Evolutionary conservation across 163 green algal genomes (phyloP).

Genomic region (Picocystis sp.): DNA sequence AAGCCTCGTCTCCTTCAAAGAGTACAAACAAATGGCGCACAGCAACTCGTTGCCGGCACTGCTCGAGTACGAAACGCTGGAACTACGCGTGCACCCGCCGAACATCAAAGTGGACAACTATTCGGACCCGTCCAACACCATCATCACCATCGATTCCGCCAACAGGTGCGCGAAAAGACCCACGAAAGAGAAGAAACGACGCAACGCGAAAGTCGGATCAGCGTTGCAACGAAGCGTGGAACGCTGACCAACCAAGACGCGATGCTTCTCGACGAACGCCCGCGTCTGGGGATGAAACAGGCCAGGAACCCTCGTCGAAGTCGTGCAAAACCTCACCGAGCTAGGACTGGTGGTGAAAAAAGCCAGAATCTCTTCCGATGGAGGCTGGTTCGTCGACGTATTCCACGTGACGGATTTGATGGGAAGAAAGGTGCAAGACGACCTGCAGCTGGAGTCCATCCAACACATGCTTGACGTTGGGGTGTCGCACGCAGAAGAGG

Average conservation of each 20-base stretch:
- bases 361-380: slow-evolving; percentile 73
- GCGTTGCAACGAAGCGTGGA: no score
- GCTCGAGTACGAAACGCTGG: slow-evolving; percentile 5
- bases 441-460: slow-evolving; percentile 29
- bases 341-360: slow-evolving; percentile 63
- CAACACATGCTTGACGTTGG: slow-evolving; percentile 3
- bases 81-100: slow-evolving; percentile 36
- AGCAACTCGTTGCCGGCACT: not conserved
- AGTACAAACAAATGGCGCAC: no score
- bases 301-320: slow-evolving; percentile 82
- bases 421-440: slow-evolving; percentile 43
- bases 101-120: slow-evolving; percentile 58
- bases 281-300: slow-evolving; percentile 22
- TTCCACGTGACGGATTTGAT: slow-evolving; percentile 47
- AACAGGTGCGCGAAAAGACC: slow-evolving; percentile 15
- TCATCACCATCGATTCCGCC: slow-evolving; percentile 78
- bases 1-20: no score
- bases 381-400: slow-evolving; percentile 93
- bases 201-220: no score
- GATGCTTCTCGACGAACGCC: no score
- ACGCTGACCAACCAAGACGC: no score
- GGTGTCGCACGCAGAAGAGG: slow-evolving; percentile 1
- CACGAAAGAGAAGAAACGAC: no score
- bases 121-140: slow-evolving; percentile 37
- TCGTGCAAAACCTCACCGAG: slow-evolving; percentile 90